Evolutionary conservation across 176 grass and related monocot genomes (phyloP).

Genomic region (Otatea glauca): DNA sequence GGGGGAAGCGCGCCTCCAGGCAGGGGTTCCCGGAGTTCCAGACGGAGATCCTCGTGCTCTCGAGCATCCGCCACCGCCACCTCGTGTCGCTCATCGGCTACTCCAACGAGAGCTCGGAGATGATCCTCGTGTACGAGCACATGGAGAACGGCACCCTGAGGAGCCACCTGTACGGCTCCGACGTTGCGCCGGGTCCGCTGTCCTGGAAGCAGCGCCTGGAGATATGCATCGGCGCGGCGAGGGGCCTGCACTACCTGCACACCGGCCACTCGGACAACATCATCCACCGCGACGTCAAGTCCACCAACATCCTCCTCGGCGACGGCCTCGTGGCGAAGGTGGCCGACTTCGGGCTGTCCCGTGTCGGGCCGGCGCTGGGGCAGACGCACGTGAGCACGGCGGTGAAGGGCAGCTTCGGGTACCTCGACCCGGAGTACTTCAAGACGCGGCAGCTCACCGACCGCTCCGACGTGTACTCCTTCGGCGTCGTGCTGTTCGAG

Average conservation of each 20-base stretch:
- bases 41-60: conserved; percentile 53
- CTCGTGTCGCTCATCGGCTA: conserved; percentile 57
- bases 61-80: conserved; percentile 53
- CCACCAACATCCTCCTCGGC: conserved; percentile 82
- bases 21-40: conserved; percentile 61
- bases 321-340: conserved; percentile 51
- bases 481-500: conserved; percentile 58
- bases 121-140: conserved; percentile 61
- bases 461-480: conserved; percentile 63
- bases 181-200: conserved; percentile 21
- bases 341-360: conserved; percentile 60
- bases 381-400: conserved; percentile 84
- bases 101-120: conserved; percentile 55
- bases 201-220: conserved; percentile 69
- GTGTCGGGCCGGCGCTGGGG: conserved; percentile 28
- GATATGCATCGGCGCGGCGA: conserved; percentile 64
- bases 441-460: conserved; percentile 56
- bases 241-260: conserved; percentile 71
- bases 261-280: conserved; percentile 56
- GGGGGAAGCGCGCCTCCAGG: conserved; percentile 31
- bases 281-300: conserved; percentile 94
- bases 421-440: conserved; percentile 99
- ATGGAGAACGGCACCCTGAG: conserved; percentile 54
- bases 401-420: conserved; percentile 97
- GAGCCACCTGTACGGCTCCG: conserved; percentile 44